Evolutionary conservation across 768 basidiomycete genomes (phyloP), one percentile per base, ranked within the genome.

Genomic region (Suillus clintonianus): DNA sequence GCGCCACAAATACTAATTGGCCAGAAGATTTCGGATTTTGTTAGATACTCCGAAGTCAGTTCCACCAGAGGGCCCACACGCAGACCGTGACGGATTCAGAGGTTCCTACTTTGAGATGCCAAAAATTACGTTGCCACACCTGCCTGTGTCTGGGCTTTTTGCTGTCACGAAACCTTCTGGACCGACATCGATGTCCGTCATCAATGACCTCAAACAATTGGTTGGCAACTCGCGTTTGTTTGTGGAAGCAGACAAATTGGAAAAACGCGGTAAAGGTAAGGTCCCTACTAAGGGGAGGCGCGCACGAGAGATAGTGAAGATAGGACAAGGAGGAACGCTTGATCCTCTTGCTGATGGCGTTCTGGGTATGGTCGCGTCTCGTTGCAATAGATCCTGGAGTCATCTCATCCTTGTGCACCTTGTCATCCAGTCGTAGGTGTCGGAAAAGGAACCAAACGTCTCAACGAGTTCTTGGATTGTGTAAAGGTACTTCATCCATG

Each of bases 261-360:
- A 86, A 73, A 83, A 75, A 37, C 83, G 79, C 65, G 76, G 75
- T n/a, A 77, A 80, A 60, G 81, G 80, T 30, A 83, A 82, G 65
- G 74, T 77, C 51, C 75, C 76, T 59, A 72, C 63, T 61, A 80
- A 80, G 56, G 75, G 77, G 64, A 81, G 72, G 50, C 70, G 70
- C 58, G 72, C 70, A 59, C 72, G 72, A 17, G 82, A 85, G 24
- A 70, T 76, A 2, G 80, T 95, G 60, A 96, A 97, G 77, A 86
- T 96, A 56, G 95, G 95, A 1, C 93, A 95, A 76, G 95, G 95
- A 34, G 95, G 97, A 5, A 99, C 97, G 4, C 80, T 99, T 57
- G 97, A 99, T 79, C 97, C 97, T 17, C 82, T 99, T 41, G 97
- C 97, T 6, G 94, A 97, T 75, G 97, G 97, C 50, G 94, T 97